These are phyloP conservation scores for Vitis labrusca DNA, from an alignment of 164 flowering plant species.

Conservation along the genomic window DNA sequence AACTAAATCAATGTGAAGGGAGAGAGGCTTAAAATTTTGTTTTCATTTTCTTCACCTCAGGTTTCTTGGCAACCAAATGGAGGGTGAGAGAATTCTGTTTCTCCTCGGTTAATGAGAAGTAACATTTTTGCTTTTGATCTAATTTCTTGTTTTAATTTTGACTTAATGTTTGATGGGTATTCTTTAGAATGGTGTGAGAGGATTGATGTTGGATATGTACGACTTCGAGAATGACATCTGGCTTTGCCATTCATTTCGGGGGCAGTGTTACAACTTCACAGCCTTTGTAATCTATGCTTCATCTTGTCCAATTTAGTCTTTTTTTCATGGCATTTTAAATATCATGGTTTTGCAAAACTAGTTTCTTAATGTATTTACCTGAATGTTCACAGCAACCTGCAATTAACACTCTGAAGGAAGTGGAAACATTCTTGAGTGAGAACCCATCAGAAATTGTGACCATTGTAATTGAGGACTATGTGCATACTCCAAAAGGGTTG, in stretches of 20 bases:
- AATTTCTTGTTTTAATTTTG: neutral
- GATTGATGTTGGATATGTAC: constrained; percentile 99
- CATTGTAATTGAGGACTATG: constrained; percentile 96
- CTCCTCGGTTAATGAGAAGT: neutral
- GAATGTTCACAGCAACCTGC: constrained; percentile 76
- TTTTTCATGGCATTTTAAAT: neutral
- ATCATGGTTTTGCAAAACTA: neutral
- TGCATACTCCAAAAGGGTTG: constrained; percentile 86
- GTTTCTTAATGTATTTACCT: constrained; percentile 3
- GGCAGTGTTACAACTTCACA: constrained; percentile 92
- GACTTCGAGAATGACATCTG: constrained; percentile 87
- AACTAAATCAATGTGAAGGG: no score
- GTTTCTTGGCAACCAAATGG: neutral
- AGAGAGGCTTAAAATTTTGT: neutral
- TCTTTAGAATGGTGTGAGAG: constrained; percentile 94
- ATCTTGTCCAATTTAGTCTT: constrained; percentile 1
- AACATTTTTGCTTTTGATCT: neutral
- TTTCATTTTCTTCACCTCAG: neutral
- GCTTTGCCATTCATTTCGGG: constrained; percentile 96
- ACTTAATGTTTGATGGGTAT: constrained; percentile 14
- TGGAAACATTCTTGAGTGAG: constrained; percentile 74
- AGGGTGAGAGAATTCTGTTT: neutral
- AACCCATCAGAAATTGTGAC: constrained; percentile 89
- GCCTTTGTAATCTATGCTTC: constrained; percentile 71
- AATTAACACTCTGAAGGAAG: constrained; percentile 86